A percentile compares a stretch with the other conserved stretches of the same genome.
Evolutionary conservation across 345 rosid genomes (phyloP).

Genomic region (Syzygium aqueum): DNA sequence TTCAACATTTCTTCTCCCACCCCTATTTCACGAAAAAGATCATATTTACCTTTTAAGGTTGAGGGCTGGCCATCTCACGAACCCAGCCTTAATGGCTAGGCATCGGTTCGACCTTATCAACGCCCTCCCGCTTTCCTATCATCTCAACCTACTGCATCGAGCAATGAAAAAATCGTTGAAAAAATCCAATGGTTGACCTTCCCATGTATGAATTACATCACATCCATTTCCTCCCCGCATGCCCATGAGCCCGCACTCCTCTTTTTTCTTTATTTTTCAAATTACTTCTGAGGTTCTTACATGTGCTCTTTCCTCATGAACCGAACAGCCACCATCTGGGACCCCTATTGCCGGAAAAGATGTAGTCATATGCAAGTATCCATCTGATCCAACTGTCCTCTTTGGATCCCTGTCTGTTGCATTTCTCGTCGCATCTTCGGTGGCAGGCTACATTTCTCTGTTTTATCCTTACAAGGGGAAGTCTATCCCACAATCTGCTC

Average conservation of each 20-base stretch:
- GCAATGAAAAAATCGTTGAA: neutral
- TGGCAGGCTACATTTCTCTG: conserved; percentile 51
- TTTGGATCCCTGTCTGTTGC: conserved; percentile 61
- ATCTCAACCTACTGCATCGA: neutral
- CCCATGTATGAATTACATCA: neutral
- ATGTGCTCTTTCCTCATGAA: neutral
- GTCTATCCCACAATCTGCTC: conserved; percentile 55
- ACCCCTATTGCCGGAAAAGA: conserved; percentile 51
- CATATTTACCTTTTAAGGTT: neutral
- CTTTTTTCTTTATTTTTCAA: neutral
- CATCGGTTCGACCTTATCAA: neutral
- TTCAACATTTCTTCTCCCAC: neutral
- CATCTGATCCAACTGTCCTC: conserved; percentile 59
- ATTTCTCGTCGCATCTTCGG: conserved; percentile 40
- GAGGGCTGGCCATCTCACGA: neutral
- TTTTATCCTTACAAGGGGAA: conserved; percentile 72
- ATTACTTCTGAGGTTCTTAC: too few relatives aligned
- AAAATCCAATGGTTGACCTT: neutral
- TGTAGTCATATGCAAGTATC: conserved; percentile 71
- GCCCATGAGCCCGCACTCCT: neutral
- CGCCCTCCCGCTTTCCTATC: neutral
- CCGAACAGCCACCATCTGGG: conserved; percentile 55
- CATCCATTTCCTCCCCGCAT: neutral
- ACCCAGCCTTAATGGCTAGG: neutral
- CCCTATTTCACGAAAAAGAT: neutral